Evolutionary conservation across 441 rosid species (phyloP), one percentile per base, ranked within the genome.

Genomic region (Jatropha podagrica): DNA sequence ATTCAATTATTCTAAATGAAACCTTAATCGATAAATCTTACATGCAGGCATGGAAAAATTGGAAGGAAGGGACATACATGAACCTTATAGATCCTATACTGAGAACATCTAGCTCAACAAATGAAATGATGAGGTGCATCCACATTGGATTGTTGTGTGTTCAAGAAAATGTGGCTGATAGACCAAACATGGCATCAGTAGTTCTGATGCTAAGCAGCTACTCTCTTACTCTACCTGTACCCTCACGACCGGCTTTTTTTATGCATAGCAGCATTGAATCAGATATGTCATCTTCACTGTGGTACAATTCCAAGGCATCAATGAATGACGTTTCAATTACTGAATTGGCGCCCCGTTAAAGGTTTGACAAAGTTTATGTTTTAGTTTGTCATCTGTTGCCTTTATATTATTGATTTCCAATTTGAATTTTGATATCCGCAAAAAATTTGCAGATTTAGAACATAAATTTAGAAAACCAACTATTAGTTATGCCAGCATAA

Each of bases 181-280:
- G 91, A 65, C 88, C 88, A 8, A 80, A 80, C 41, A 85, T 88
- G 89, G 65, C 84, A 6, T 59, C 74, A 8, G 81, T 86, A 6
- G 81, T 79, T 38, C 46, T 66, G 85, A 86, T 54, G 79, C 84
- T 91, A 52, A 86, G 72, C 41, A 42, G 74, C 77, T 58, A 64
- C 71, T 41, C 32, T 62, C 41, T 14, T 17, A 38, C 52, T 11
- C 26, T 72, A 4, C 12, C 68, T 12, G 18, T 76, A 11, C 88
- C 91, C 0, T 78, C 82, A 32, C 65, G 80, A 54, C 89, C 87
- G 26, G 82, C 79, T 0, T 87, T 82, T 56, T 77, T 72, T 38
- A 42, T 76, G 76, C 70, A 48, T 41, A 69, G 58, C 72, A 48
- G 17, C 61, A 40, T 4, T 61, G 71, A 44, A 41, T 76, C 82